Evolutionary conservation across 768 basidiomycete species (phyloP), one percentile per base, ranked within the genome.

Genomic region (Rossbeevera mucosa): DNA sequence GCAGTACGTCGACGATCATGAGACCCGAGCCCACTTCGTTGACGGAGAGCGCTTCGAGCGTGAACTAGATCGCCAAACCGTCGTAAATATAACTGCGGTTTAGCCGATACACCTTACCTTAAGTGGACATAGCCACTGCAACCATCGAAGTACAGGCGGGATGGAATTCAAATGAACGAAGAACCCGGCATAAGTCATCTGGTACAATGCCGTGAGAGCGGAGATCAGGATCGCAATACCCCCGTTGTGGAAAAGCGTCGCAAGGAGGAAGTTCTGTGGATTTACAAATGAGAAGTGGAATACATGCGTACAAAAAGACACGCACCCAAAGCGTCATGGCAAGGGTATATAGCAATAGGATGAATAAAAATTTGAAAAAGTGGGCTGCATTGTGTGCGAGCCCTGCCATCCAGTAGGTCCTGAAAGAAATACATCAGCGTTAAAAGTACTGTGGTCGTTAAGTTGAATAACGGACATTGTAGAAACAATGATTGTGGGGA

Each of bases 361-460:
- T 88, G 63, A 97, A 81, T 20, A 96, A 74, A 72, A 90, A 98
- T 63, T 96, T 98, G 85, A 96, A 98, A 77, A 87, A 97, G 64
- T 87, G 77, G 0, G 84, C 80, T 2, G 92, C 83, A 40, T 88
- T 79, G 4, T 76, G 76, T 2, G 89, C 79, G 4, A 97, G 80
- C 12, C 94, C 94, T 3, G 92, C 91, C 94, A 97, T 94, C 90
- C 91, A 92, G 60, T 92, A 93, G n/a, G 85, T 86, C 48, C 86
- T 88, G 53, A 21, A 8, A 9, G 40, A 26, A 46, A n/a, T 12
- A 26, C 20, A 51, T 61, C 43, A 55, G 58, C 50, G 22, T 29
- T 33, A 36, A 46, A 16, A 40, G 16, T 41, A 13, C 5, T 28
- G 14, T 36, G 28, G 3, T 38, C 8, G 26, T 46, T 14, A 50